Base-by-base conservation (phyloP, 345 rosid genomes). In the Microcos paniculata region DNA sequence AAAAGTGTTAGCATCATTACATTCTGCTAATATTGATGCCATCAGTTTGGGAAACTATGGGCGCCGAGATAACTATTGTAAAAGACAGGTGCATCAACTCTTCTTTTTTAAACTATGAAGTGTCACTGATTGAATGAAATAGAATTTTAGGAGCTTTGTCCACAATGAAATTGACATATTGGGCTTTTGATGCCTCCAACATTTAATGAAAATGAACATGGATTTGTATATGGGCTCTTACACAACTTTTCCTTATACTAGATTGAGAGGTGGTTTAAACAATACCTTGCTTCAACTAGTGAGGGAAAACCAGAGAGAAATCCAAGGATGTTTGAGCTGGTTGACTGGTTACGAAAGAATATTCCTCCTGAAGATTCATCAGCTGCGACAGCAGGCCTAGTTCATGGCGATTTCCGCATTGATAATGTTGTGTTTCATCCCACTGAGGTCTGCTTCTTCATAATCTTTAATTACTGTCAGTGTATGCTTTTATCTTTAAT, bases 261-360 rank as follows among this genome's bases (percentile, higher is more conserved):
- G 99, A 88, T 96, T 43, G 98, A 93, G 71, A 93, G 97, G 78
- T 96, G 99, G 99, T 86, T 95, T 79, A 89, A 85, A 76, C 98
- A 96, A 76, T 96, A 93, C 76, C 76, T 88, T 69, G 89, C 92
- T 81, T 93, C 98, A 46, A 96, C 98, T 23, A 86, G 87, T 79
- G 92, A 93, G 80, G 94, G 90, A 7, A 93, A 87, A 55, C 90
- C 90, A 48, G 90, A 87, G 15, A 83, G 92, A 77, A 83, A 92
- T 86, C 91, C 90, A 13, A 93, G 82, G 84, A 93, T 96, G 97
- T 77, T 87, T 81, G 89, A 87, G 80, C 87, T 96, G 70, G 82
- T 90, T 81, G 84, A 86, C 71, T 90, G 94, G 98, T 81, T 96
- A 55, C 86, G 80, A 72, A 78, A 83, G 69, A 83, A 86, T 72